These are phyloP conservation scores for Simplicillium aogashimaense DNA, from an alignment of 2,329 filamentous ascomycete species.

Conservation along the genomic window DNA sequence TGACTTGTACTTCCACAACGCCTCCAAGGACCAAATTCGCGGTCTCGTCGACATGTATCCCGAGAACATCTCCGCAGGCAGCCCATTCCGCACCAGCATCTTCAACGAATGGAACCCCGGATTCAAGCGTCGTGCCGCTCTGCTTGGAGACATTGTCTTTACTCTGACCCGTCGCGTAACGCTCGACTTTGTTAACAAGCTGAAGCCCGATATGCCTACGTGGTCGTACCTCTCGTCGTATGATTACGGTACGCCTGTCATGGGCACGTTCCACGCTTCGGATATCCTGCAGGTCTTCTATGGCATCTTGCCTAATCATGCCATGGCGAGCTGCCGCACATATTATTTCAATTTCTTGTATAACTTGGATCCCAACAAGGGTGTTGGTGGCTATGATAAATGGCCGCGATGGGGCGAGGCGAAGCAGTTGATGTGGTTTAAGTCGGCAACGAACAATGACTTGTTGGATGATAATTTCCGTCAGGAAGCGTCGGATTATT, in stretches of 20 bases:
- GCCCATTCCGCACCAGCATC: slow-evolving; percentile 59
- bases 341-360: slow-evolving; percentile 69
- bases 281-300: slow-evolving; percentile 60
- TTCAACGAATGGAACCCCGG: slow-evolving; percentile 67
- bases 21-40: slow-evolving; percentile 39
- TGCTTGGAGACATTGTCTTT: slow-evolving; percentile 68
- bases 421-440: slow-evolving; percentile 40
- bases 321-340: slow-evolving; percentile 46
- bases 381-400: slow-evolving; percentile 21
- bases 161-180: slow-evolving; percentile 60
- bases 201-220: slow-evolving; percentile 47
- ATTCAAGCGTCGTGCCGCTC: slow-evolving; percentile 67
- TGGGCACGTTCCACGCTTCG: slow-evolving; percentile 67
- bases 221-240: slow-evolving; percentile 74
- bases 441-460: slow-evolving; percentile 18
- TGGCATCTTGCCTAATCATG: slow-evolving; percentile 52
- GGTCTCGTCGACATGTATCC: slow-evolving; percentile 54
- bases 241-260: slow-evolving; percentile 56
- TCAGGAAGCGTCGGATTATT: slow-evolving; percentile 4
- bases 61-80: slow-evolving; percentile 44
- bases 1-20: slow-evolving; percentile 47
- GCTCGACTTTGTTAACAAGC: slow-evolving; percentile 34
- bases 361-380: slow-evolving; percentile 59
- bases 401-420: slow-evolving; percentile 26
- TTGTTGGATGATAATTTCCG: slow-evolving; percentile 28